Evolutionary conservation across 176 grass and related monocot species (phyloP).

Genomic region (Dendrocalamus sinicus): DNA sequence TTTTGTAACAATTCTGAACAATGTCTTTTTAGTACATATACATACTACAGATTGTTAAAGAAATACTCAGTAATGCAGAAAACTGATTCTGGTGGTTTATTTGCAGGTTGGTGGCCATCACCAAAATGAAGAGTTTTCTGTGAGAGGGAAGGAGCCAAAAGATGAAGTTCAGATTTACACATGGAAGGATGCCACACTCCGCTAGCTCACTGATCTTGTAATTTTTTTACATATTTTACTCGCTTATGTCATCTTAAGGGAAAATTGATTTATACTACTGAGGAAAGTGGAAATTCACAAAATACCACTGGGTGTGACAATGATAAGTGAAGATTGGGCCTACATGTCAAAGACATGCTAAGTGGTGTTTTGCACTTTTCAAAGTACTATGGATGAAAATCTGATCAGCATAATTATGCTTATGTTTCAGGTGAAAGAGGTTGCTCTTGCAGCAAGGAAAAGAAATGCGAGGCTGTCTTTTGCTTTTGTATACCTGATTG

Average conservation of each 20-base stretch:
- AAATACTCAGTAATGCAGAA: not conserved
- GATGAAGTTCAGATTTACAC: constrained; percentile 99
- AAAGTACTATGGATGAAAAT: constrained; percentile 19
- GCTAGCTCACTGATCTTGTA: constrained; percentile 94
- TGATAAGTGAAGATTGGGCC: not conserved
- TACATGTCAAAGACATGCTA: not conserved
- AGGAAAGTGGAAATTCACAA: not conserved
- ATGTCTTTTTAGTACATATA: not conserved
- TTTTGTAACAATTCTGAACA: constrained; percentile 6
- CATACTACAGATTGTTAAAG: not conserved
- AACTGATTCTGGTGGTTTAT: constrained; percentile 21
- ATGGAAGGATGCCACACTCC: constrained; percentile 94
- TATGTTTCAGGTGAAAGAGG: constrained; percentile 89
- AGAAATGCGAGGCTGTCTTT: constrained; percentile 92
- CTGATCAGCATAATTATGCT: constrained; percentile 13
- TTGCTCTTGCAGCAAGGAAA: constrained; percentile 88
- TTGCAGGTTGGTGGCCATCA: constrained; percentile 76
- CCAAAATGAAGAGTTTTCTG: constrained; percentile 83
- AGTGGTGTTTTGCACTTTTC: not conserved
- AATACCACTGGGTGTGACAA: not conserved
- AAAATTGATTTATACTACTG: not conserved
- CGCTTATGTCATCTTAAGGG: not conserved
- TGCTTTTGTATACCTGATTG: constrained; percentile 91
- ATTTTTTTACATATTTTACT: constrained; percentile 15
- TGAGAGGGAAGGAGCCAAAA: constrained; percentile 97